phyloP scores from a whole-genome alignment of 305 asterid genomes.

The Striga hermonthica region DNA sequence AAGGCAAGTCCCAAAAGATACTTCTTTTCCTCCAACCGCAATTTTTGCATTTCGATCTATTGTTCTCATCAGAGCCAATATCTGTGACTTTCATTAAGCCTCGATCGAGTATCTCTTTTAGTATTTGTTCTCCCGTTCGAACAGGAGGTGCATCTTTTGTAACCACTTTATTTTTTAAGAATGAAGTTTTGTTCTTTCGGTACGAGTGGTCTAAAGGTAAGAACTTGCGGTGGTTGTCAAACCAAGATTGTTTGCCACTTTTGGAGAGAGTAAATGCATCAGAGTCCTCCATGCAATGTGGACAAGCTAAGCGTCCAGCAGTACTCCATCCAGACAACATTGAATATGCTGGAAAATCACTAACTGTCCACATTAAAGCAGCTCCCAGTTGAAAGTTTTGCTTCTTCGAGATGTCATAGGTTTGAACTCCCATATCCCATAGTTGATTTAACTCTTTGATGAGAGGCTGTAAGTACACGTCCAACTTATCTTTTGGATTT shows the following conservation, averaged over 20 bases:
- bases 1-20: constrained; percentile 1
- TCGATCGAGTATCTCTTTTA: background rate
- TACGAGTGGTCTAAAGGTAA: no score
- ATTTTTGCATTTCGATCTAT: background rate
- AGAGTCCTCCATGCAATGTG: background rate
- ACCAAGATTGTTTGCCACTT: background rate
- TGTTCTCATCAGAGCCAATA: background rate
- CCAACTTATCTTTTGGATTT: background rate
- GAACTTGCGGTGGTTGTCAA: no score
- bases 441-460: no score
- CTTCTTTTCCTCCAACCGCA: background rate
- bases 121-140: background rate
- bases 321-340: background rate
- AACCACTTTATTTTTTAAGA: background rate
- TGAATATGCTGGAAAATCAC: background rate
- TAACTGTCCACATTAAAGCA: no score
- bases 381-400: constrained; percentile 3
- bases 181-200: no score
- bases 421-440: no score
- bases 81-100: background rate
- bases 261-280: background rate
- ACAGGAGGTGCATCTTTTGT: background rate
- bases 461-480: background rate
- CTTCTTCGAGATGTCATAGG: no score
- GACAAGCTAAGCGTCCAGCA: background rate